Conservation (phyloP, 371 early-diverging fungal genomes). For the Mortierella sp. region DNA sequence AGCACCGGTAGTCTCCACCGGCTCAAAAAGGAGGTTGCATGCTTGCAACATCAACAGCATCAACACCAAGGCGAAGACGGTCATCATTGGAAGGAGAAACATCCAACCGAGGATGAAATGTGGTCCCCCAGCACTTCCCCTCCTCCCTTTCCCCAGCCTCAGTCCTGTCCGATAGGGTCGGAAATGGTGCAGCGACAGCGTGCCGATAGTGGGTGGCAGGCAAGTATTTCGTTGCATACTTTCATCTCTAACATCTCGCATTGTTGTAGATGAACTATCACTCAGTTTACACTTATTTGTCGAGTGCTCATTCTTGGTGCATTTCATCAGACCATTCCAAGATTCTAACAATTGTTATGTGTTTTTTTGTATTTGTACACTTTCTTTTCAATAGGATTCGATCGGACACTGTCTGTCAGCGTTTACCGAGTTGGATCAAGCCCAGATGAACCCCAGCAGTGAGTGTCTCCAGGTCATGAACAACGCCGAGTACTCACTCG, state of each 20-base stretch:
- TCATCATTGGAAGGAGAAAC: conserved; percentile 1
- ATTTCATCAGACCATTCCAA: background rate
- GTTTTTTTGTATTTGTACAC: background rate
- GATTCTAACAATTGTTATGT: background rate
- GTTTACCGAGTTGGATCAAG: conserved; percentile 80
- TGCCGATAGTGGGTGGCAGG: conserved; percentile 25
- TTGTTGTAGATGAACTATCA: no score
- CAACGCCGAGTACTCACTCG: conserved; percentile 54
- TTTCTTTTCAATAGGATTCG: conserved; percentile 67
- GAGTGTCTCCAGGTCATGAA: conserved; percentile 62
- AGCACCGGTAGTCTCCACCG: conserved; percentile 12
- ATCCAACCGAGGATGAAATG: no score
- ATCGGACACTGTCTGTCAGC: conserved; percentile 89
- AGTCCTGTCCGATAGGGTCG: background rate
- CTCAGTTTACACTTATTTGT: no score
- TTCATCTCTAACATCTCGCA: background rate
- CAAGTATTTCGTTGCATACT: conserved; percentile 1
- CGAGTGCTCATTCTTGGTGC: background rate
- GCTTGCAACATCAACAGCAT: conserved; percentile 2
- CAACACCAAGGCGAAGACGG: background rate
- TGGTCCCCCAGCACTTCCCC: no score
- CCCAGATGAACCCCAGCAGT: conserved; percentile 78
- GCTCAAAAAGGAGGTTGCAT: conserved; percentile 26
- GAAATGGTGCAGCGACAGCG: conserved; percentile 1
- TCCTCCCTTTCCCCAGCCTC: background rate